Conservation (phyloP, 1,284 basidiomycete species). For the Phenoliferia sp. region DNA sequence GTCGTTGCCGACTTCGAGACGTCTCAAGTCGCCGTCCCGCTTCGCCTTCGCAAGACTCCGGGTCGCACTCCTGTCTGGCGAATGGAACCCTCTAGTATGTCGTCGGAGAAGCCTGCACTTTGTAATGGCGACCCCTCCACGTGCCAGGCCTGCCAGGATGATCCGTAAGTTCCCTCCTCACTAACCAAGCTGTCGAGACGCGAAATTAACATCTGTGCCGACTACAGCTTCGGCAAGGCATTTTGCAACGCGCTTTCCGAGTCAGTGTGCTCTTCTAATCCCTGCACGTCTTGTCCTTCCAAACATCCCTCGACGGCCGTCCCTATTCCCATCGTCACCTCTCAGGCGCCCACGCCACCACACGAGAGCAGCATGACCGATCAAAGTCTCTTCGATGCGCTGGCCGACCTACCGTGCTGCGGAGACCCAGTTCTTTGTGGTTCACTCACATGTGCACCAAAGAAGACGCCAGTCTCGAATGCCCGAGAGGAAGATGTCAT, state of each 20-base stretch:
- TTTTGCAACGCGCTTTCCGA: conserved; percentile 31
- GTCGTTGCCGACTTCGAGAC: conserved; percentile 5
- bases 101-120: conserved; percentile 11
- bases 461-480: not conserved
- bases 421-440: conserved; percentile 35
- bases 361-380: conserved; percentile 16
- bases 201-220: not conserved
- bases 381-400: conserved; percentile 23
- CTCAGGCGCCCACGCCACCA: not conserved
- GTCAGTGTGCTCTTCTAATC: conserved; percentile 24
- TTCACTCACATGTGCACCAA: conserved; percentile 26
- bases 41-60: conserved; percentile 3
- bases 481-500: conserved; percentile 12
- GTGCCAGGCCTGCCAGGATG: conserved; percentile 36
- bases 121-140: conserved; percentile 35
- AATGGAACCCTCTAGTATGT: conserved; percentile 11
- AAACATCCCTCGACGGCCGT: not conserved
- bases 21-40: conserved; percentile 18
- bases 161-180: conserved; percentile 26
- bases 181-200: not conserved
- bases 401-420: conserved; percentile 35
- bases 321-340: not conserved
- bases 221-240: conserved; percentile 28
- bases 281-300: conserved; percentile 30
- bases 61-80: conserved; percentile 21